Percentiles rank a stretch among this genome's conserved stretches.
Conservation (phyloP, 2,329 filamentous ascomycete genomes). For the Cadophora sp. region DNA sequence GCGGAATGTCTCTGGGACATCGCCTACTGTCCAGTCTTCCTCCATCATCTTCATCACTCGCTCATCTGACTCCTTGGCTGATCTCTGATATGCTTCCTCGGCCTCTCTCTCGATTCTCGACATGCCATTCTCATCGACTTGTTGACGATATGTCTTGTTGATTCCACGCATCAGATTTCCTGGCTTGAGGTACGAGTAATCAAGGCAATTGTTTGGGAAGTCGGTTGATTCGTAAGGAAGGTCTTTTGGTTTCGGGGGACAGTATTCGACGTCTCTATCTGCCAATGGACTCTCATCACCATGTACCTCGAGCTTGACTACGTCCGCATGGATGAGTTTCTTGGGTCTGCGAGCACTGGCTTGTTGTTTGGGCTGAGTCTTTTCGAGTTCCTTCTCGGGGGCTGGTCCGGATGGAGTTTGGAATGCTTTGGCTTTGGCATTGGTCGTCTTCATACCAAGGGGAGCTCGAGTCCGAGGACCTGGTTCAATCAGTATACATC, state of each 20-base stretch:
- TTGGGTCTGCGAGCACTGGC: conserved; percentile 66
- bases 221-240: conserved; percentile 74
- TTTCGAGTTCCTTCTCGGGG: conserved; percentile 65
- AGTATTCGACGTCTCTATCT: conserved; percentile 87
- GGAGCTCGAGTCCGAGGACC: conserved; percentile 74
- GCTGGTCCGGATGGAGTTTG: conserved; percentile 71
- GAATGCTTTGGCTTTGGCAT: conserved; percentile 78
- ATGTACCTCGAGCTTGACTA: conserved; percentile 69
- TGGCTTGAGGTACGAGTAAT: conserved; percentile 62
- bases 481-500: conserved; percentile 20
- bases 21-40: conserved; percentile 64
- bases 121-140: conserved; percentile 72
- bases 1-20: conserved; percentile 57
- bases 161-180: conserved; percentile 67
- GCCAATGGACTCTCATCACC: conserved; percentile 56
- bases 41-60: conserved; percentile 72
- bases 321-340: conserved; percentile 58
- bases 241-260: conserved; percentile 75
- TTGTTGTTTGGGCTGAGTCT: conserved; percentile 62
- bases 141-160: conserved; percentile 65
- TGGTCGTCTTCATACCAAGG: conserved; percentile 94
- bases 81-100: conserved; percentile 51
- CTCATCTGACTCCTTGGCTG: conserved; percentile 65
- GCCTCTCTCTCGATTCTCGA: conserved; percentile 67
- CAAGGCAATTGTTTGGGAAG: conserved; percentile 63